Conservation (phyloP, 805 yeast genomes). For the Wickerhamiella domercqiae region DNA sequence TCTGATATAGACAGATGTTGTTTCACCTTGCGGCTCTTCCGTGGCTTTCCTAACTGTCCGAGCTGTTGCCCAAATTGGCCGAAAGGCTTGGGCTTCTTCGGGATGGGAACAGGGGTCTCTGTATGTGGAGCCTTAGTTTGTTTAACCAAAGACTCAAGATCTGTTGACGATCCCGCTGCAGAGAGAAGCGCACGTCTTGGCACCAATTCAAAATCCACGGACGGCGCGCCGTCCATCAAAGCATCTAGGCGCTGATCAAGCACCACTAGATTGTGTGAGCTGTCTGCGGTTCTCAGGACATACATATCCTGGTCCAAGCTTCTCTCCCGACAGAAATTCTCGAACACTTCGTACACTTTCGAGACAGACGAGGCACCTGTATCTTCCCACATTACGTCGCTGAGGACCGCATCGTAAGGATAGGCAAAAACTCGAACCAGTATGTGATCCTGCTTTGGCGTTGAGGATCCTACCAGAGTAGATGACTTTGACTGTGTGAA, state of each 20-base stretch:
- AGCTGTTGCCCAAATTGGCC: no score
- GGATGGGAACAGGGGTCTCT: not conserved
- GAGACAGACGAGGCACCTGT: slow-evolving; percentile 13
- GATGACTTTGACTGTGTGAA: slow-evolving; percentile 3
- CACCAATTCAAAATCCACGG: slow-evolving; percentile 26
- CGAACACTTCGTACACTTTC: slow-evolving; percentile 17
- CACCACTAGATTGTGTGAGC: slow-evolving; percentile 10
- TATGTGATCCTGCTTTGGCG: not conserved
- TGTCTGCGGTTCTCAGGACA: slow-evolving; percentile 21
- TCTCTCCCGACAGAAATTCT: slow-evolving; percentile 21
- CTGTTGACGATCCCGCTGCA: not conserved
- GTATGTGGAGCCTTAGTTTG: not conserved
- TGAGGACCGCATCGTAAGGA: slow-evolving; percentile 22
- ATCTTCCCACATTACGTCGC: slow-evolving; percentile 19
- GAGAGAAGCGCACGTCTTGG: slow-evolving; percentile 24
- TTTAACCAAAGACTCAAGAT: not conserved
- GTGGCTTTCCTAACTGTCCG: not conserved
- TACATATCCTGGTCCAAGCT: slow-evolving; percentile 21
- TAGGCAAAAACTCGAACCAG: slow-evolving; percentile 18
- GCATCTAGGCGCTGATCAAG: not conserved
- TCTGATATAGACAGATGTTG: slow-evolving; percentile 1
- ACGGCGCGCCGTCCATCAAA: no score
- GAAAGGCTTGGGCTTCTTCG: not conserved
- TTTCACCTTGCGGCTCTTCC: not conserved
- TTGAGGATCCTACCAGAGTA: slow-evolving; percentile 1